These are phyloP conservation scores for Posidonia australis DNA, from an alignment of 106 monocot species.

Conservation along the genomic window DNA sequence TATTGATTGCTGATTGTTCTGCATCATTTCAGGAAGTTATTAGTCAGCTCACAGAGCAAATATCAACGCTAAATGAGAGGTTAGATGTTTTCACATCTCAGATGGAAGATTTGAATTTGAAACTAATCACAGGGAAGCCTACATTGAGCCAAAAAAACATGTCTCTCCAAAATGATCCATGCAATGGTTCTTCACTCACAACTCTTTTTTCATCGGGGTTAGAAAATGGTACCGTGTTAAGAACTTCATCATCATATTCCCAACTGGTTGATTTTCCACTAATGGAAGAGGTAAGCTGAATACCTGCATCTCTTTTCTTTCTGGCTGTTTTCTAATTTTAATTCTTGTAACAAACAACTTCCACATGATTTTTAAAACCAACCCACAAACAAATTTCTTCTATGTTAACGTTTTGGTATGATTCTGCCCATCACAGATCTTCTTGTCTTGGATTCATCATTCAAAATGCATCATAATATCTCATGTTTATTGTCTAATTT, in stretches of 20 bases:
- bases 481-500: neutral
- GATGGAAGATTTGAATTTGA: slow-evolving; percentile 74
- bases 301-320: neutral
- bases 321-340: neutral
- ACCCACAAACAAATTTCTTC: too few species aligned
- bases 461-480: neutral
- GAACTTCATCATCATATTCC: slow-evolving; percentile 53
- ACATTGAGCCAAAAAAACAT: slow-evolving; percentile 57
- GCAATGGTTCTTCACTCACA: slow-evolving; percentile 55
- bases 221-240: slow-evolving; percentile 63
- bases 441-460: neutral
- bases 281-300: slow-evolving; percentile 59
- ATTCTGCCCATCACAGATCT: too few species aligned
- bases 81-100: slow-evolving; percentile 72
- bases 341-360: neutral
- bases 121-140: slow-evolving; percentile 34
- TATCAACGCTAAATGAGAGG: slow-evolving; percentile 76
- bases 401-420: too few species aligned
- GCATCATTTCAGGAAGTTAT: slow-evolving; percentile 39
- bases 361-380: neutral
- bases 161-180: slow-evolving; percentile 39
- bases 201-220: slow-evolving; percentile 60
- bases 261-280: slow-evolving; percentile 61
- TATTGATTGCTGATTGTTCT: neutral
- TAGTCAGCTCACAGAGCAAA: slow-evolving; percentile 72